phyloP scores from a whole-genome alignment of 805 yeast species.

The Cyberlindnera maritima region DNA sequence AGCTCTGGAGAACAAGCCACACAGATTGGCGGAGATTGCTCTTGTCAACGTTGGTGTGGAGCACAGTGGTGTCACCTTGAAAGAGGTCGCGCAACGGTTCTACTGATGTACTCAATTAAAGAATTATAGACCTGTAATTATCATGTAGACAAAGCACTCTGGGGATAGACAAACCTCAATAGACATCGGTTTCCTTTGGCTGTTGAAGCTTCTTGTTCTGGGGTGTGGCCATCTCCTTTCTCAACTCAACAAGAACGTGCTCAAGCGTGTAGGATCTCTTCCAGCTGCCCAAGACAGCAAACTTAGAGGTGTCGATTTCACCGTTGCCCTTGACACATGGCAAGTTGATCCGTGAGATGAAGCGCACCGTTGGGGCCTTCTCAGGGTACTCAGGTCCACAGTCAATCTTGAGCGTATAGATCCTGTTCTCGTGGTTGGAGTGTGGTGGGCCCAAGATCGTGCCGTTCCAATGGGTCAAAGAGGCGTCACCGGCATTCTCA shows the following conservation, averaged over 20 bases:
- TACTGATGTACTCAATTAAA: not conserved
- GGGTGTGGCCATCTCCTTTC: conserved; percentile 87
- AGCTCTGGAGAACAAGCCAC: conserved; percentile 11
- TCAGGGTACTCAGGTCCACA: conserved; percentile 90
- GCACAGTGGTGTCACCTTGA: not conserved
- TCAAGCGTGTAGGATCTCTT: conserved; percentile 91
- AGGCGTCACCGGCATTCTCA: conserved; percentile 83
- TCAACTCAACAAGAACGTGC: conserved; percentile 80
- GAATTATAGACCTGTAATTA: not conserved
- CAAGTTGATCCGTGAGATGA: conserved; percentile 80
- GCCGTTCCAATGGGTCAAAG: conserved; percentile 97
- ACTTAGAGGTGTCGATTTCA: conserved; percentile 46
- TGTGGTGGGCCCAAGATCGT: conserved; percentile 98
- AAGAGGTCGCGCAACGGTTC: conserved; percentile 6
- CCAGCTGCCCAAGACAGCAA: conserved; percentile 77
- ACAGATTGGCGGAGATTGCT: conserved; percentile 7
- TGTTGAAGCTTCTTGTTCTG: conserved; percentile 82
- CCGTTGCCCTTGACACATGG: conserved; percentile 80
- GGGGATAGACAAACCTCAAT: conserved; percentile 29
- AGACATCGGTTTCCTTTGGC: conserved; percentile 86
- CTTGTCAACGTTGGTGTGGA: conserved; percentile 3
- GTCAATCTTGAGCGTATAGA: conserved; percentile 75
- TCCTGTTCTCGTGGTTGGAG: conserved; percentile 85
- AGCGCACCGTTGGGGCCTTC: conserved; percentile 78
- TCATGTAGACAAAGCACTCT: not conserved